Base-by-base conservation (phyloP, 495 filamentous ascomycete genomes). In the Penicillium maclennaniae region DNA sequence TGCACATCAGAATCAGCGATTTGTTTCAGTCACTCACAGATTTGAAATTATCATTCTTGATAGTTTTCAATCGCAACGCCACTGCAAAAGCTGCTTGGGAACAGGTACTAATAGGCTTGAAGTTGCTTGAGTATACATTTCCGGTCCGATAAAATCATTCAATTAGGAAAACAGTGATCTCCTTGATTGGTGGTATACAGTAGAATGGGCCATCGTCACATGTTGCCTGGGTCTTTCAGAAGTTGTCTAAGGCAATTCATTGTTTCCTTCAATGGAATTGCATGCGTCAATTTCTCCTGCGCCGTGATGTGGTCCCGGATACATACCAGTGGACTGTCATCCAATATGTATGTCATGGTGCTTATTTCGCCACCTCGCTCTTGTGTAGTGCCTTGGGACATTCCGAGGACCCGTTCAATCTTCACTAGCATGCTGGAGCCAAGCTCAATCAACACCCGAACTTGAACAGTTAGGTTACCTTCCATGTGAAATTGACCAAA, bases 221-320 rank as follows among this genome's bases (percentile, higher is more conserved):
- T 7, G 23, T 12, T 10, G 10, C 20, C 28, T n/a, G 43, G 23
- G 1, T 55, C 56, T 27, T 52, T 50, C 7, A 59, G 40, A 25
- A 66, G 53, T 7, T 56, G 52, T 7, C 53, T 15, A 20, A 66
- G 43, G 16, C 53, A 55, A 1, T 31, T 45, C 52, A 66, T 61
- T 7, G 53, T 44, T n/a, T 66, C 54, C 31, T 49, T 55, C 51
- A 66, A 42, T 4, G 55, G 12, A 14, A 54, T 54, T 4, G 50
- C 50, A 19, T 44, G 36, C 0, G 26, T 9, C 1, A 42, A 38
- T 6, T 54, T 36, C 17, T 66, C 60, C 21, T 60, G 54, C 2
- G 52, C 39, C 17, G 61, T 10, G 3, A 63, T 45, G 23, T 56
- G 47, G 9, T 63, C 57, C 7, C 54, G 47, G 7, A 66, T 46